A percentile compares a stretch with the other conserved stretches of the same genome.
Evolutionary conservation across 2,329 filamentous ascomycete species (phyloP).

Genomic region (Trichocomaceae sp.): DNA sequence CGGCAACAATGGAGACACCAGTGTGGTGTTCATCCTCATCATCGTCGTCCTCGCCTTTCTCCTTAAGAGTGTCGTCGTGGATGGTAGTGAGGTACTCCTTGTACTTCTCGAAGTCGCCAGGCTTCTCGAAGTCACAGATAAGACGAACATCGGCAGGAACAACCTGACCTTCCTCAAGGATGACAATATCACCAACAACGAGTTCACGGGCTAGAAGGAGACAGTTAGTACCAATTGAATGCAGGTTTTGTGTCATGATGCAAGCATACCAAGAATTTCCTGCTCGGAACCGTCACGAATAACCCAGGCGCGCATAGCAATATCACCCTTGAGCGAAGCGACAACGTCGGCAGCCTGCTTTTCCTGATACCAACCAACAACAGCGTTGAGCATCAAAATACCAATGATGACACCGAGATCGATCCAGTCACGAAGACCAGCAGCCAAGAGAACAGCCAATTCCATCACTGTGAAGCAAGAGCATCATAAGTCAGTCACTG

Average conservation of each 20-base stretch:
- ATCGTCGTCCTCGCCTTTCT: slow-evolving; percentile 44
- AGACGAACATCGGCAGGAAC: slow-evolving; percentile 60
- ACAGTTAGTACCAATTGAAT: not conserved
- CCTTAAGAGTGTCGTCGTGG: slow-evolving; percentile 49
- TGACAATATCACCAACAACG: slow-evolving; percentile 63
- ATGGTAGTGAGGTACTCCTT: slow-evolving; percentile 53
- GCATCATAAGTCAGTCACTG: not conserved
- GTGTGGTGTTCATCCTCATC: slow-evolving; percentile 54
- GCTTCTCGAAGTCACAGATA: slow-evolving; percentile 61
- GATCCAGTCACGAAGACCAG: slow-evolving; percentile 64
- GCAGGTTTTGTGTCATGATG: not conserved
- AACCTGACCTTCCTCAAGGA: slow-evolving; percentile 62
- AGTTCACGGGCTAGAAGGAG: slow-evolving; percentile 49
- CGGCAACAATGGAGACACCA: slow-evolving; percentile 57
- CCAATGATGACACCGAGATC: slow-evolving; percentile 67
- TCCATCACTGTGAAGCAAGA: slow-evolving; percentile 52
- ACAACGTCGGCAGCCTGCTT: slow-evolving; percentile 69
- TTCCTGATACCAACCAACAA: slow-evolving; percentile 69
- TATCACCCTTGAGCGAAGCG: slow-evolving; percentile 64
- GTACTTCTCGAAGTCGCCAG: slow-evolving; percentile 58
- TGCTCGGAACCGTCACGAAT: slow-evolving; percentile 58
- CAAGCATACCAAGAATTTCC: slow-evolving; percentile 49
- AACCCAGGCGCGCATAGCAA: slow-evolving; percentile 62
- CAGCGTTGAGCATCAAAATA: slow-evolving; percentile 64
- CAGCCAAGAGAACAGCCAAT: slow-evolving; percentile 61